A percentile compares a stretch with the other conserved stretches of the same genome.
Conservation (phyloP, 1,139 yeast species). For the Yamadazyma membranifaciens region DNA sequence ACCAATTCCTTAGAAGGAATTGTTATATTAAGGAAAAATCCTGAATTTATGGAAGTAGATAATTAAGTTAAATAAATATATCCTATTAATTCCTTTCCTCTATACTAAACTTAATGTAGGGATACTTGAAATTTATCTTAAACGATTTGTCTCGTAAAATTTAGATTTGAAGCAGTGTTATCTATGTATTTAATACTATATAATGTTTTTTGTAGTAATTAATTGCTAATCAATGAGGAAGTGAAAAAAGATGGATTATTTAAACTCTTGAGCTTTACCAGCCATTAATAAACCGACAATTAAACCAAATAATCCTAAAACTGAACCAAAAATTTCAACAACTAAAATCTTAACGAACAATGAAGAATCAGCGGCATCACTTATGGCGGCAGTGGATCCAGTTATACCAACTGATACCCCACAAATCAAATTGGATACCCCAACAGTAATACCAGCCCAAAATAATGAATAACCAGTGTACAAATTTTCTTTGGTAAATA, state of each 20-base stretch:
- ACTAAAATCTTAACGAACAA: slow-evolving; percentile 94
- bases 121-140: too few species aligned
- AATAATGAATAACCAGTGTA: slow-evolving; percentile 93
- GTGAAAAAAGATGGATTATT: slow-evolving; percentile 16
- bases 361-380: slow-evolving; percentile 97
- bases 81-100: not conserved
- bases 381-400: slow-evolving; percentile 96
- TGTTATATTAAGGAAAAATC: slow-evolving; percentile 88
- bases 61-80: slow-evolving; percentile 16
- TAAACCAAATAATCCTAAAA: slow-evolving; percentile 88
- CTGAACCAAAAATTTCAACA: slow-evolving; percentile 95
- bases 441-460: slow-evolving; percentile 99
- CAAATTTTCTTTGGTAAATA: slow-evolving; percentile 79
- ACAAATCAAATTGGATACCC: slow-evolving; percentile 88
- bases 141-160: too few species aligned
- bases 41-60: slow-evolving; percentile 77
- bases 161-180: too few species aligned
- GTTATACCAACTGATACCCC: slow-evolving; percentile 98
- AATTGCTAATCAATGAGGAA: not conserved
- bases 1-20: slow-evolving; percentile 87
- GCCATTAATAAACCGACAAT: slow-evolving; percentile 98
- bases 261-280: slow-evolving; percentile 85
- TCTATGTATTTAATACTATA: not conserved
- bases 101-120: not conserved
- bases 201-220: not conserved